phyloP scores from a whole-genome alignment of 495 filamentous ascomycete genomes.

The Pyrenopolyporus hunteri region DNA sequence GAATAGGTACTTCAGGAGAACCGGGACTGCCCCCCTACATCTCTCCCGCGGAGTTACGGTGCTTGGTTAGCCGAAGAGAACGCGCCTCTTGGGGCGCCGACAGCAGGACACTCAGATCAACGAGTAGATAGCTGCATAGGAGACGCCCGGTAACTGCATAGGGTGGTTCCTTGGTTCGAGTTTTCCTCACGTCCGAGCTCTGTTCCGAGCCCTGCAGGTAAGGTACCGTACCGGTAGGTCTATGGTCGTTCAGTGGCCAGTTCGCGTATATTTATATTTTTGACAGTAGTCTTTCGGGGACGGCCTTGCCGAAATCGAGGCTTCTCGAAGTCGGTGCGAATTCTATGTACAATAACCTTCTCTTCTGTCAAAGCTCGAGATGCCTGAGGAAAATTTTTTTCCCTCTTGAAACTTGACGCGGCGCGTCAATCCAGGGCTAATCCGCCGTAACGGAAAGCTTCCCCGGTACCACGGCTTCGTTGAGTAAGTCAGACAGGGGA shows the following conservation, averaged over 20 bases:
- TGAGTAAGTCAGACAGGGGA: constrained; percentile 21
- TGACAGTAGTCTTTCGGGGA: constrained; percentile 16
- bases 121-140: too few relatives aligned
- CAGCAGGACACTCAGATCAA: too few relatives aligned
- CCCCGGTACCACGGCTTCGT: constrained; percentile 30
- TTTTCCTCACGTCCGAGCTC: not conserved
- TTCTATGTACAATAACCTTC: constrained; percentile 14
- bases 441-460: constrained; percentile 33
- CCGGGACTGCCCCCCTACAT: not conserved
- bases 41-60: not conserved
- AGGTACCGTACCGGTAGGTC: constrained; percentile 2
- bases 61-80: not conserved
- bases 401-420: constrained; percentile 20
- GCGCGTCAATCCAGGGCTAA: constrained; percentile 29
- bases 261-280: constrained; percentile 13
- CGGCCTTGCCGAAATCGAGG: constrained; percentile 24
- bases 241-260: constrained; percentile 15
- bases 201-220: constrained; percentile 2
- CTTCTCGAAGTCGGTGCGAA: constrained; percentile 16
- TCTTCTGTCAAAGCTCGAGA: constrained; percentile 25
- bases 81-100: not conserved
- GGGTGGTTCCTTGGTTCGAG: constrained; percentile 15
- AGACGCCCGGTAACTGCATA: too few relatives aligned
- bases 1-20: not conserved
- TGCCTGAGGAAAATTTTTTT: constrained; percentile 27